Evolutionary conservation across 2,329 filamentous ascomycete species (phyloP), one percentile per base, ranked within the genome.

Genomic region (Hymenoscyphus scutula): DNA sequence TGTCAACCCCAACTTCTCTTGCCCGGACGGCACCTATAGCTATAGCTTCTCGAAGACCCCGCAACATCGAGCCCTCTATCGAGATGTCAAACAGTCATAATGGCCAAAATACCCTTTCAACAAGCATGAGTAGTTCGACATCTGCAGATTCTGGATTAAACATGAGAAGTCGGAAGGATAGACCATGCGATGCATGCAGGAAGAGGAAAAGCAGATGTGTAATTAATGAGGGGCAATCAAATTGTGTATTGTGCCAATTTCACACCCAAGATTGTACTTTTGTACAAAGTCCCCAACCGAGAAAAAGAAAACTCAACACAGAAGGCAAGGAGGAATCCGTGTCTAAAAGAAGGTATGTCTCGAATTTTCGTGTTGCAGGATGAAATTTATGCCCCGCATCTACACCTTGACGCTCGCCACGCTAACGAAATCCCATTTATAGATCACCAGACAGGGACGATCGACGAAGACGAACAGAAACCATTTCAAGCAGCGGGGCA

Each of bases 201-300:
- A 82, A 84, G 75, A 85, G 89, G 68, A 89, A 90, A 75, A 86
- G 85, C 71, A 88, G 88, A 77, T 95, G 91, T 77, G 87, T 92
- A 66, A 84, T 90, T 68, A 88, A 92, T 73, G 90, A 94, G 74
- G 89, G 89, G 67, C 86, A 90, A 70, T 81, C 82, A 45, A 80
- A 83, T 68, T 95, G 91, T 76, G 83, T 91, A 66, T 82, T 91
- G 66, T 96, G 91, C 77, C 88, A 91, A 74, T 87, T 88, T 74
- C 88, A 89, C 76, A 89, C 88, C 71, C 85, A 90, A 73, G 88
- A 91, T 69, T 95, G 91, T 77, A 93, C 91, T 53, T 87, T 93
- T 74, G 82, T 88, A 58, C 86, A 89, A 68, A 91, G 89, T 75
- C 90, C 90, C 27, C 86, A 88, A 72, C 87, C 89, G 62, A 85